These are phyloP conservation scores for Rhytidiadelphus loreus DNA, from an alignment of 225 moss, liverwort and hornwort genomes.

Conservation along the genomic window DNA sequence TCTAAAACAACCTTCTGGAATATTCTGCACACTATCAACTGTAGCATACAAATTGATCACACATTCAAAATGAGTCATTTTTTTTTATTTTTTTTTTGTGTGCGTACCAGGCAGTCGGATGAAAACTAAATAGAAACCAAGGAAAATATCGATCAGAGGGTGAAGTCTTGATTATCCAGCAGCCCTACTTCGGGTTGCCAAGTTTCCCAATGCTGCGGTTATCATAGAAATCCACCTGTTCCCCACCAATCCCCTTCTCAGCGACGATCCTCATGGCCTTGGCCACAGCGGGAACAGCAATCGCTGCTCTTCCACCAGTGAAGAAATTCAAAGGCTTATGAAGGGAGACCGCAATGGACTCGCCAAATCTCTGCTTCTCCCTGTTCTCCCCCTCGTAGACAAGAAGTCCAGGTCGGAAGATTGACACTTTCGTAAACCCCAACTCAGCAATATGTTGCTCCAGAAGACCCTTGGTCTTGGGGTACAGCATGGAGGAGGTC, in stretches of 20 bases:
- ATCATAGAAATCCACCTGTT: conserved; percentile 21
- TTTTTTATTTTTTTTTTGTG: too few species aligned
- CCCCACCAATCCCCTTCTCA: conserved; percentile 17
- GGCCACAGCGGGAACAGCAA: neutral
- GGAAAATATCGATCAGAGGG: neutral
- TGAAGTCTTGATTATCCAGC: neutral
- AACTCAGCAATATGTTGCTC: conserved; percentile 30
- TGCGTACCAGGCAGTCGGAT: neutral
- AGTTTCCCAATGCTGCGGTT: conserved; percentile 26
- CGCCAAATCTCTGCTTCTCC: conserved; percentile 18
- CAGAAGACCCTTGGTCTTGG: conserved; percentile 38
- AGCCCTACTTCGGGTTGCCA: neutral
- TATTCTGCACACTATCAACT: neutral
- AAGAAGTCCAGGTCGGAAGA: conserved; percentile 30
- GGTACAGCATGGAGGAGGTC: conserved; percentile 26
- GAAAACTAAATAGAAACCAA: neutral
- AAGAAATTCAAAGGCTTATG: conserved; percentile 35
- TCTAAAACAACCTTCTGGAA: neutral
- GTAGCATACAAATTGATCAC: neutral
- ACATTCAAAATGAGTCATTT: neutral
- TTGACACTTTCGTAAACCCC: conserved; percentile 17
- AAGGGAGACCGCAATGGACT: neutral
- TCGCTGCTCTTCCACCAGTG: conserved; percentile 11
- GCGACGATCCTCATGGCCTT: conserved; percentile 31
- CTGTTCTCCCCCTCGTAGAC: conserved; percentile 32